Conservation (phyloP, 192 early-diverging fungal species). For the Coemansia sp. region DNA sequence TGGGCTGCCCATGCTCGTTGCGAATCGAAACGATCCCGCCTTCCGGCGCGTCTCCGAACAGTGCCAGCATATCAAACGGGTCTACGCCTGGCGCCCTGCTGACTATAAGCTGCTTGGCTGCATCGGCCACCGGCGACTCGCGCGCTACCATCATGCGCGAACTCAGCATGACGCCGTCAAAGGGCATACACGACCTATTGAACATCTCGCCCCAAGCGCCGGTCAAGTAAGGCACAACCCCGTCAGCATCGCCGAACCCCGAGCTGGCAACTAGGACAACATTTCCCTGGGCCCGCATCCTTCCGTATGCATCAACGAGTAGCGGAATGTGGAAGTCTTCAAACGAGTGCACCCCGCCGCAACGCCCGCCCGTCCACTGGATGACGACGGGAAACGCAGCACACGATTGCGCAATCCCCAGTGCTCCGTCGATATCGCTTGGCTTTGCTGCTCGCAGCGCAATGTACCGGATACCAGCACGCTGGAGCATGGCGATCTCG, state of each 20-base stretch:
- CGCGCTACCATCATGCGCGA: conserved; percentile 89
- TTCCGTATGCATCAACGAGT: conserved; percentile 73
- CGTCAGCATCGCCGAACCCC: conserved; percentile 85
- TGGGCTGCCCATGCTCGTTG: conserved; percentile 80
- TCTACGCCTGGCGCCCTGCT: conserved; percentile 75
- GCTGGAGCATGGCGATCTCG: conserved; percentile 62
- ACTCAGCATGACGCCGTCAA: conserved; percentile 88
- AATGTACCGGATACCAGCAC: conserved; percentile 75
- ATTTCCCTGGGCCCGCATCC: conserved; percentile 78
- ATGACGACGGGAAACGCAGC: conserved; percentile 77
- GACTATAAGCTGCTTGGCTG: conserved; percentile 77
- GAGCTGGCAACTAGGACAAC: conserved; percentile 86
- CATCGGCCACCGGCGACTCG: conserved; percentile 69
- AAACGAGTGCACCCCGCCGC: conserved; percentile 89
- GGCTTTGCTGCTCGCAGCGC: conserved; percentile 81
- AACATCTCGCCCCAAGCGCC: conserved; percentile 82
- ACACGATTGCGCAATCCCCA: conserved; percentile 76
- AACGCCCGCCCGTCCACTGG: conserved; percentile 96
- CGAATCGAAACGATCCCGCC: conserved; percentile 89
- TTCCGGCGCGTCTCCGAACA: conserved; percentile 73
- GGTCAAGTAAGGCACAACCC: conserved; percentile 82
- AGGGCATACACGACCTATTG: conserved; percentile 83
- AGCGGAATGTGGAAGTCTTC: conserved; percentile 92
- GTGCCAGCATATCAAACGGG: conserved; percentile 74
- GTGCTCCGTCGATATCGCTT: conserved; percentile 71